Evolutionary conservation across 1,284 basidiomycete species (phyloP).

Genomic region (Ceratorhiza oryzae-sativae): DNA sequence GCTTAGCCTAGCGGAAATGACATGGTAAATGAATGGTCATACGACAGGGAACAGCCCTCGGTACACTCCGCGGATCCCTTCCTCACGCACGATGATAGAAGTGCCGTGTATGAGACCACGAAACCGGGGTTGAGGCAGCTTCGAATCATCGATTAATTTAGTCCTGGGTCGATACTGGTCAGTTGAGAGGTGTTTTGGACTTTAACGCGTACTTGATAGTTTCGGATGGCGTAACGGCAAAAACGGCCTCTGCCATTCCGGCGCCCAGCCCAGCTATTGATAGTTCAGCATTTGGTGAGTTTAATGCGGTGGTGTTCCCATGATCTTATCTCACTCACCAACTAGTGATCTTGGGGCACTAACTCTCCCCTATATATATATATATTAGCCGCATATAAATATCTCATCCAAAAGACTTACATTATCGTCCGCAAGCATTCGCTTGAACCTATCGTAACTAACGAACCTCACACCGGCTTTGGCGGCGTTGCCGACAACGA

Average conservation of each 20-base stretch:
- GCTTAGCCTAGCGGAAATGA: background rate
- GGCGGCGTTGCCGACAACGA: conserved; percentile 86
- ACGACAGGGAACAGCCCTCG: conserved; percentile 94
- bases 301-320: background rate
- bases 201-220: conserved; percentile 85
- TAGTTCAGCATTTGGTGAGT: background rate
- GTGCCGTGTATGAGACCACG: conserved; percentile 91
- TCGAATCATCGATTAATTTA: conserved; percentile 96
- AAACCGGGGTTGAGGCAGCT: conserved; percentile 83
- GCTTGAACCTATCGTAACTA: conserved; percentile 94
- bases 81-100: conserved; percentile 78
- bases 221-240: conserved; percentile 97
- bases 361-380: conserved; percentile 76
- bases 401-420: conserved; percentile 56
- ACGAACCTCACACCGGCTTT: conserved; percentile 97
- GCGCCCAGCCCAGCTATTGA: conserved; percentile 87
- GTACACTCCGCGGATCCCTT: conserved; percentile 80
- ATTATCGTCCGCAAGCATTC: conserved; percentile 79
- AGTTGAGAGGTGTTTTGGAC: background rate
- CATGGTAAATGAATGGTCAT: conserved; percentile 49
- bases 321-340: conserved; percentile 57
- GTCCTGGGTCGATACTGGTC: conserved; percentile 63
- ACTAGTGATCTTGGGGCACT: conserved; percentile 83
- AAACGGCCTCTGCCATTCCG: conserved; percentile 91
- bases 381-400: background rate